Base-by-base conservation (phyloP, 805 yeast species). In the Wickerhamiella sergipiensis region DNA sequence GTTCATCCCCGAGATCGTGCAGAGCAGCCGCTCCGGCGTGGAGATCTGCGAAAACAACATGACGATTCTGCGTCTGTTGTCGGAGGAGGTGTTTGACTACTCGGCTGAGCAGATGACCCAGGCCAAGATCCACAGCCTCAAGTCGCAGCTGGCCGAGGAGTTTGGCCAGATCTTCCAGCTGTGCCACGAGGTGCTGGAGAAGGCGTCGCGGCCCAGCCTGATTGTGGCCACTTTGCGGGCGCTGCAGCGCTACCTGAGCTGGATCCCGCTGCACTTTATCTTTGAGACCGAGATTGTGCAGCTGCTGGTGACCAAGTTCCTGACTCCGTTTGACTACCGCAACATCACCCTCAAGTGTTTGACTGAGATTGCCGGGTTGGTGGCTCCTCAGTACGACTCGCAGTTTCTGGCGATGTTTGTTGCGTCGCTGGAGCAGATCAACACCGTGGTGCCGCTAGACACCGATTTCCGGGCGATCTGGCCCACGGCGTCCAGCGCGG, bases 1-100 rank as follows among this genome's bases (percentile, higher is more conserved):
- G 61, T 92, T 92, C 62, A 84, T 92, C 48, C 95, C 96, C 17
- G 98, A 92, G 66, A 78, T 92, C 51, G 92, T 90, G 46, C 78
- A 76, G 53, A 82, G 95, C 56, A 81, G 94, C 45, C 78, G 86
- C 56, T 79, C 90, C 13, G 82, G 92, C 21, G 79, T 85, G 66
- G 90, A 88, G 61, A 96, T 92, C 49, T 92, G 98, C 71, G 98
- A 92, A 68, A 92, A 92, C 71, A 92, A 92, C 69, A 90, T 92
- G 97, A 80, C 81, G 55, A 89, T 92, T 53, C 75, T 92, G 64
- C 84, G 83, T 61, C 73, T 92, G 57, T 75, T 92, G 59, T 82
- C 94, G 49, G 99, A 92, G 70, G 99, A 92, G 69, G 94, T 92
- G 18, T 92, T 90, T 65, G 97, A 92, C 69, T 92, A 75, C 64